Base-by-base conservation (phyloP, 2,329 filamentous ascomycete species). In the Exophiala xenobiotica region DNA sequence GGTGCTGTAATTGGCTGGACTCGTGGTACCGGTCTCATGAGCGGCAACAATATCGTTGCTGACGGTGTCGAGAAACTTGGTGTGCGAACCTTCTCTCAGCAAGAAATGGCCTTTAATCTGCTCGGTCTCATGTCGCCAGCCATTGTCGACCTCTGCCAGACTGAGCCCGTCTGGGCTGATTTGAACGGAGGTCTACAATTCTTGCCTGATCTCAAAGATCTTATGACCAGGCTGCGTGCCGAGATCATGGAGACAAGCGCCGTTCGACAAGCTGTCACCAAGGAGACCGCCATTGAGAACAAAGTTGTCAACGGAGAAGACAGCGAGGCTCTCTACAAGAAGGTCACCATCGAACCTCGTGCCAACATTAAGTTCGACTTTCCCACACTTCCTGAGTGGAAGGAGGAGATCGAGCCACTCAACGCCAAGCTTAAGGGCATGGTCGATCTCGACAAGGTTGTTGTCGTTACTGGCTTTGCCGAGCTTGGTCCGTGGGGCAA, bases 401-500 rank as follows among this genome's bases (percentile, higher is more conserved):
- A 97, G 70, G 77, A 81, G 5, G 92, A 97, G 52, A 79, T 99
- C 59, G 87, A 90, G 67, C 90, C 92, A 35, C 85, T 96, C 65
- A 95, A 96, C 65, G 82, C 83, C 14, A 83, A 85, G 54, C 85
- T 99, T 59, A 92, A 95, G 77, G 93, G 91, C 49, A 99, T 99
- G 93, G 93, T 99, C 46, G 92, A 99, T 66, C 83, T 99, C 33
- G 93, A 97, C 66, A 96, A 95, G 78, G 91, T 97, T 4, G 91
- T 99, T 14, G 93, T 99, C 39, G 88, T 99, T 55, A 96, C 93
- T 54, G 93, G 93, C 69, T 99, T 99, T 67, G 83, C 93, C 48
- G 93, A 99, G 70, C 84, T 96, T 56, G 91, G 93, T 89, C 93
- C 93, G 6, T 99, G 93, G 95, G 93, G 93, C 78, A 99, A 97